Evolutionary conservation across 2,329 filamentous ascomycete species (phyloP), one percentile per base, ranked within the genome.

Genomic region (Alternaria infectoria): DNA sequence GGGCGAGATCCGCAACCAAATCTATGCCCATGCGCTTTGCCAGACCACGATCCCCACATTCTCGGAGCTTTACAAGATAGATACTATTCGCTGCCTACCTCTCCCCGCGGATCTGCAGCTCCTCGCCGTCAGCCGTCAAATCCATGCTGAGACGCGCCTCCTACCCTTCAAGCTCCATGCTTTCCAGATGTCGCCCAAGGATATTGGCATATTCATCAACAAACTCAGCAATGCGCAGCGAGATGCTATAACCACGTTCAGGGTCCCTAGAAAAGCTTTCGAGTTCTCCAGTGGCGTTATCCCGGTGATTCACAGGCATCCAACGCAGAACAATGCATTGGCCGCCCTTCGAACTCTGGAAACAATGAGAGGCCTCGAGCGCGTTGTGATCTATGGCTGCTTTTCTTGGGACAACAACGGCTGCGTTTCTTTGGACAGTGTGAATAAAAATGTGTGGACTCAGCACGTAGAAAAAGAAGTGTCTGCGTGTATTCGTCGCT

Each of bases 11-110:
- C 36, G 36, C 36, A 40, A 40, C 36, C 36, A 40, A 17, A 40
- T 40, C 2, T 40, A 40, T 6, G 36, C 36, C 36, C 11, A 17
- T 3, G 36, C 2, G 0, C 2, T 40, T 40, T 5, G 36, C n/a
- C 1, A 17, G n/a, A 40, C 15, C 36, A 40, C 2, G 9, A 40
- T 40, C 2, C 5, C 36, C 36, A 40, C 17, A 9, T 40, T 40
- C 36, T 40, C 32, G 5, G 7, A 5, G 32, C 2, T n/a, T 4
- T 40, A 5, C 32, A 2, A 5, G 8, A 5, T 0, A 4, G 1
- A 40, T 40, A 4, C n/a, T 40, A 4, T 5, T 5, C 32, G 32
- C 4, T 4, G 32, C 32, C 32, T 40, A 40, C 32, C 32, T 3
- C 8, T 40, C 8, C 32, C 32, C 2, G 36, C 36, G 36, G 36